Evolutionary conservation across 495 filamentous ascomycete genomes (phyloP), one percentile per base, ranked within the genome.

Genomic region (Neurospora africana): DNA sequence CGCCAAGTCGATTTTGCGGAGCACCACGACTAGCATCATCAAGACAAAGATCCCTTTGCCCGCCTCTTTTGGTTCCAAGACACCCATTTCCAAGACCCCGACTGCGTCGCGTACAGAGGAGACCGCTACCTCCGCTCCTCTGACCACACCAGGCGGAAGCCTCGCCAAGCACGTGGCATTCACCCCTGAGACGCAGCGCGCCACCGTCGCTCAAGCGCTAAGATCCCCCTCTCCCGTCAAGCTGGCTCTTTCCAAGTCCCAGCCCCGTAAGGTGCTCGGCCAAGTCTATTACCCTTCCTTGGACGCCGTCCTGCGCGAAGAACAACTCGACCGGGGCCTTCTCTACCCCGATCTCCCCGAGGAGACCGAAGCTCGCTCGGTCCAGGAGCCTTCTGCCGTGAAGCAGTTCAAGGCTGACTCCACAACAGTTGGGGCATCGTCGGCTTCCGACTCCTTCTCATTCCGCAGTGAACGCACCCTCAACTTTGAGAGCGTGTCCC

Each of bases 391-490:
- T 2, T 65, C 53, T 35, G 53, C 15, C 15, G 15, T 65, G 3
- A 65, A 65, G 53, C 53, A 65, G 53, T 75, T 76, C 47, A 82
- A 81, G 41, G 75, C 78, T 3, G 71, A 73, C 41, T 58, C 75
- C 19, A 65, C 53, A 65, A 65, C 53, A 33, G 53, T 65, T 3
- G 53, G 19, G 8, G 78, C 78, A 44, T 75, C 82, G 6, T 76
- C 83, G 7, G 81, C 79, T 19, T 85, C 88, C 10, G 83, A 85
- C 68, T 85, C 83, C 21, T 90, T 90, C 72, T 88, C 87, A 0
- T 90, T 90, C 83, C 84, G 86, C 30, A 84, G 82, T 72, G 87
- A 88, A 68, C 83, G 86, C 74, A 87, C 85, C 2, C 87, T 89
- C 78, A 79, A 79, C 41, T 88, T 90, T 70, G 53, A 65, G 15